Evolutionary conservation across 2,329 filamentous ascomycete genomes (phyloP), one percentile per base, ranked within the genome.

Genomic region (Arthrobotrys megalospora): DNA sequence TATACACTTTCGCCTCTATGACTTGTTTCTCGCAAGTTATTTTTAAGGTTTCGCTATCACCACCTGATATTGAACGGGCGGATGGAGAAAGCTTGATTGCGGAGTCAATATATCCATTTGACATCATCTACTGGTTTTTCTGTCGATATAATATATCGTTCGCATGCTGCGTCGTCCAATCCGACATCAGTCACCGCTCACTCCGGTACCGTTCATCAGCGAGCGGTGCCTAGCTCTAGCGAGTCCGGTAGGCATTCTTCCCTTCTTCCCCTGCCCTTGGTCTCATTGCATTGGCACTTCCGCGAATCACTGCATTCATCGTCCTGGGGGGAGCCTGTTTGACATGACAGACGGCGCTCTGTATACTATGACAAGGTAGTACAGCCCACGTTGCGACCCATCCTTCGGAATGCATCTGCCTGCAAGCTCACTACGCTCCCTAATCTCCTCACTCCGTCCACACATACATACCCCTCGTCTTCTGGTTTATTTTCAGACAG

Each of bases 21-120:
- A 24, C 28, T 21, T 41, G 32, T 55, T 24, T 66, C 21, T 70
- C 52, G 32, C 32, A 48, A 24, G 32, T 36, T 38, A 45, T 34
- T 66, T 73, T 73, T 73, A 73, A 73, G 50, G 69, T 73, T 73
- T 66, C 53, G 45, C 41, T 53, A 53, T 60, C 55, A 60, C 34
- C 55, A 43, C 55, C 55, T 60, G 55, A 60, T 60, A 28, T 60
- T 36, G 14, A 45, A 5, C n/a, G 34, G 58, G 60, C 32, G 48
- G 36, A 47, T 28, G 41, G 60, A 55, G 52, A 62, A 70, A 62
- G 36, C 48, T 73, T 73, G 69, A 60, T 48, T 66, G 48, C 36
- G 36, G 52, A 38, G 52, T 58, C 52, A 28, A 58, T 58, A 48
- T 53, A 58, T 55, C 24, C 28, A 28, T 43, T 63, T 63, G 60